Conservation (phyloP, 2,329 filamentous ascomycete species). For the Macroventuria anomochaeta region DNA sequence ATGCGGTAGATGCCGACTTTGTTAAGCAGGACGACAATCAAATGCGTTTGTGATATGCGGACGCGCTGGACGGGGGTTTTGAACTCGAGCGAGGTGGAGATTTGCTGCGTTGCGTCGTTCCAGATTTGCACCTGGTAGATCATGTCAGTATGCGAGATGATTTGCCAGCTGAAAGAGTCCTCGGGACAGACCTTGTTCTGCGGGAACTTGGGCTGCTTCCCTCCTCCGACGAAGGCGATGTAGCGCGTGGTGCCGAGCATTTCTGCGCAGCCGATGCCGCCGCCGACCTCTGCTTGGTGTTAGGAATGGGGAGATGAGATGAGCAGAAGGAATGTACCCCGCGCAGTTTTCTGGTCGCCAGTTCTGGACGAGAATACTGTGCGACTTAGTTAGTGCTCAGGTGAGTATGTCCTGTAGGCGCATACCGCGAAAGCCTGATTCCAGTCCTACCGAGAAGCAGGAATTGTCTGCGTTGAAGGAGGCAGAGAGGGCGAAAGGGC, state of each 20-base stretch:
- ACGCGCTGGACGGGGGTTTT: constrained; percentile 81
- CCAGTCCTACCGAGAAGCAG: constrained; percentile 85
- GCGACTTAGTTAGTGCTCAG: constrained; percentile 18
- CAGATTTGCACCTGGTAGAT: constrained; percentile 75
- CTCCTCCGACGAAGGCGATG: constrained; percentile 87
- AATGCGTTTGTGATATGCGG: constrained; percentile 74
- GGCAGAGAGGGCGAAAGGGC: constrained; percentile 78
- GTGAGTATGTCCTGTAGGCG: constrained; percentile 14
- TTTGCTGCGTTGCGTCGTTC: constrained; percentile 82
- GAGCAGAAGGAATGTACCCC: constrained; percentile 28
- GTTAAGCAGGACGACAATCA: constrained; percentile 82
- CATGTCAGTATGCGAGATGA: constrained; percentile 37
- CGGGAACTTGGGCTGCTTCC: constrained; percentile 82
- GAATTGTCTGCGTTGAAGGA: constrained; percentile 85
- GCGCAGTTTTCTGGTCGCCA: constrained; percentile 40
- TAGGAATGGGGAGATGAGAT: constrained; percentile 9
- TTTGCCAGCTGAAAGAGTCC: constrained; percentile 31
- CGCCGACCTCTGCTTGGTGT: constrained; percentile 51
- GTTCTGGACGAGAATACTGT: constrained; percentile 42
- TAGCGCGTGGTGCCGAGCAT: constrained; percentile 90
- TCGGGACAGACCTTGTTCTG: constrained; percentile 73
- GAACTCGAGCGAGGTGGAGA: constrained; percentile 77
- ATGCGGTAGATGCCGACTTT: constrained; percentile 83
- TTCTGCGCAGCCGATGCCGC: constrained; percentile 79
- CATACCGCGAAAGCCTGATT: constrained; percentile 84